Evolutionary conservation across 768 basidiomycete species (phyloP).

Genomic region (Agaricus blazei): DNA sequence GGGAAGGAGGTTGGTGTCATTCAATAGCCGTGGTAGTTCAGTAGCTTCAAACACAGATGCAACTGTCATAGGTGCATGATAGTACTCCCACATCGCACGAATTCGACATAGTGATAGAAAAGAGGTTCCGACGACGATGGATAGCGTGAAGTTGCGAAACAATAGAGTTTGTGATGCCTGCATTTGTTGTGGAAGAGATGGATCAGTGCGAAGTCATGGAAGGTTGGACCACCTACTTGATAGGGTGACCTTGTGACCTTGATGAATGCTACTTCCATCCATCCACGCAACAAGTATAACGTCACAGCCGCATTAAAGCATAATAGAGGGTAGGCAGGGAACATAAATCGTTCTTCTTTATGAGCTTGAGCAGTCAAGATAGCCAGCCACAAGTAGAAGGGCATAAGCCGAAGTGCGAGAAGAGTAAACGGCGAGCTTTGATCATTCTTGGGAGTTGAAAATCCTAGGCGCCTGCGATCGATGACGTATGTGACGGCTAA

Average conservation of each 20-base stretch:
- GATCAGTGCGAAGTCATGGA: background rate
- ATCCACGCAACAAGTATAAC: conserved; percentile 80
- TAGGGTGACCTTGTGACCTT: conserved; percentile 80
- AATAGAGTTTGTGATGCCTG: conserved; percentile 75
- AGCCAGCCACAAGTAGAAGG: conserved; percentile 86
- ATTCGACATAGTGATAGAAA: conserved; percentile 77
- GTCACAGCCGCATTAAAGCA: conserved; percentile 94
- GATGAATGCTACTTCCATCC: conserved; percentile 77
- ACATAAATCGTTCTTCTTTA: conserved; percentile 99
- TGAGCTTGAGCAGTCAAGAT: conserved; percentile 82
- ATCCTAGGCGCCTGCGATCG: conserved; percentile 74
- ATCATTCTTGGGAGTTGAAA: conserved; percentile 40
- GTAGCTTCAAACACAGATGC: conserved; percentile 63
- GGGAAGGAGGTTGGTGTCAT: conserved; percentile 60
- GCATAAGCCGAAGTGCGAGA: conserved; percentile 73
- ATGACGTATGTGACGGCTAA: conserved; percentile 67
- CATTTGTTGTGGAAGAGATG: conserved; percentile 5
- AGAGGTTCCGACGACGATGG: conserved; percentile 58
- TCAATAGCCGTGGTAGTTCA: conserved; percentile 82
- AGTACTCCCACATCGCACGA: conserved; percentile 81
- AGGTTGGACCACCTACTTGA: conserved; percentile 44
- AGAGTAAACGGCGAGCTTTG: conserved; percentile 79
- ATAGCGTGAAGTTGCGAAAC: conserved; percentile 73
- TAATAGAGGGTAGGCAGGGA: conserved; percentile 84
- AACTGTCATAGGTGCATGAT: conserved; percentile 81